phyloP scores from a whole-genome alignment of 1,139 yeast species.

The Scheffersomyces segobiensis region DNA sequence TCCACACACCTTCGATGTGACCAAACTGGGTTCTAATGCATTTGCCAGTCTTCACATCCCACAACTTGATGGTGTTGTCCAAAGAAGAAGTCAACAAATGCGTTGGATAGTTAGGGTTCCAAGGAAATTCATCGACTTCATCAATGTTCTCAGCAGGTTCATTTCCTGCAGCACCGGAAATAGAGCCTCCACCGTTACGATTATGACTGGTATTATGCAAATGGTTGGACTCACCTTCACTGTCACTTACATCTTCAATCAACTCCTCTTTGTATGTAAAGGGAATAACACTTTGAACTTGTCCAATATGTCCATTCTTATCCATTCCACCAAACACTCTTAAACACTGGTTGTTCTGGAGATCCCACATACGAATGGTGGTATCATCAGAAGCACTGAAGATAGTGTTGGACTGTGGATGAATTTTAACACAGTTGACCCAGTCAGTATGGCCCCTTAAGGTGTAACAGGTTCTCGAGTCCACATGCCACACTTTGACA shows the following conservation, averaged over 20 bases:
- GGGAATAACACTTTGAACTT: conserved; percentile 88
- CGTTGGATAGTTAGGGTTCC: conserved; percentile 58
- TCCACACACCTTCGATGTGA: conserved; percentile 97
- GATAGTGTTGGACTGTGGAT: conserved; percentile 72
- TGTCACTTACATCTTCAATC: conserved; percentile 38
- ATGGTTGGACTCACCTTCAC: conserved; percentile 21
- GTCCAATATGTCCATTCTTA: conserved; percentile 76
- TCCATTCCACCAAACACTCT: conserved; percentile 75
- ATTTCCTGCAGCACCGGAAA: conserved; percentile 22
- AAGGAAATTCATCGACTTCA: conserved; percentile 27
- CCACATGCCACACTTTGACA: conserved; percentile 95
- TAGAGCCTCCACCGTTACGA: background rate
- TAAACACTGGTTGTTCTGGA: conserved; percentile 75
- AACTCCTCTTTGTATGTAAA: conserved; percentile 60
- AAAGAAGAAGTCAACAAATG: conserved; percentile 84
- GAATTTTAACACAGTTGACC: conserved; percentile 88
- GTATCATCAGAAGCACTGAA: conserved; percentile 91
- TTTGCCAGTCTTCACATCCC: conserved; percentile 86
- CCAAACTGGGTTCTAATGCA: conserved; percentile 95
- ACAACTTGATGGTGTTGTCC: conserved; percentile 89
- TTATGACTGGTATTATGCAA: conserved; percentile 2
- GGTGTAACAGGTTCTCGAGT: conserved; percentile 87
- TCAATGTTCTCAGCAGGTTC: conserved; percentile 33
- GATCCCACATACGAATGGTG: conserved; percentile 93
- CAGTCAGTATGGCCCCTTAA: conserved; percentile 91